Base-by-base conservation (phyloP, 177 flowering plant genomes). In the Vitis hybrid region DNA sequence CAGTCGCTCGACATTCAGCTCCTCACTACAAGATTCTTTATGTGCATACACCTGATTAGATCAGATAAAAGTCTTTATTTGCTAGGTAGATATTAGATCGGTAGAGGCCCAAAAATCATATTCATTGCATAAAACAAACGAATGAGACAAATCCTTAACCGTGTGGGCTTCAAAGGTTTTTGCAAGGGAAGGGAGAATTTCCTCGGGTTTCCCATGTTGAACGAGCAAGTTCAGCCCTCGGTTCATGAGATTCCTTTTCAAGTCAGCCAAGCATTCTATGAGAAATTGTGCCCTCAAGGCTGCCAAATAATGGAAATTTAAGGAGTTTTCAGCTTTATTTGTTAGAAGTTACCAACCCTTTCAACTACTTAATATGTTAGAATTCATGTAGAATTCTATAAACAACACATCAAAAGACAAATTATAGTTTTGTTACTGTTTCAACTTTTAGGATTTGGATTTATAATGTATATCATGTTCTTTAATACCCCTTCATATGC, bases 21-120 rank as follows among this genome's bases (percentile, higher is more conserved):
- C 99, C 83, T 95, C 99, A 53, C 91, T 88, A 77, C 99, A 95
- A 47, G 99, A 92, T 79, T 95, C 99, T 72, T 89, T 89, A 17
- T 92, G 99, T 57, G 99, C 97, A 84, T 81, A 92, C 9, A 95
- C 92, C 99, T 95, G 85, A 75, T 24, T 18, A 72, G 19, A 55
- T 54, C 22, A 24, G 7, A 71, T 47, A 24, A 60, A 28, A n/a
- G 17, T n/a, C 1, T 19, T 31, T 49, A 8, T 59, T 49, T 15
- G 9, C 22, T 2, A 58, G 51, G 9, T n/a, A 19, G 13, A 67
- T 14, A 52, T 18, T 15, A 24, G 19, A 61, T 54, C 24, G 11
- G 49, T 3, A 59, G 13, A 59, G 13, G 20, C 19, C 4, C 49
- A 47, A 50, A 38, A 56, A 13, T 44, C n/a, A 53, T 59, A 59